Conservation (phyloP, 2,329 filamentous ascomycete genomes). For the Hymenoscyphus fraxineus region DNA sequence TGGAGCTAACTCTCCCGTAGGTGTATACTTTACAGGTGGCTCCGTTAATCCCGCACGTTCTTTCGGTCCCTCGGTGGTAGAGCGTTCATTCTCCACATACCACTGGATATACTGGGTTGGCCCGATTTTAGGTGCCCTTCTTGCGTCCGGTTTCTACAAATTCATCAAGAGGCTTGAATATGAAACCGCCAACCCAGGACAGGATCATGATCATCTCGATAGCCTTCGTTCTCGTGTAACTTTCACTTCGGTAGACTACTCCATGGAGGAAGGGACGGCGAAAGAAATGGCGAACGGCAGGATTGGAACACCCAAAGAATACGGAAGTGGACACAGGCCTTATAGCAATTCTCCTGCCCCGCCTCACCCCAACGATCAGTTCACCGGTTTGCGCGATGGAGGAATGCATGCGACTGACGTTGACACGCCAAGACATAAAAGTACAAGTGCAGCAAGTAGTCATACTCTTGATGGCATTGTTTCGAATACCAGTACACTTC, state of each 20-base stretch:
- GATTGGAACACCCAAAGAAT: constrained; percentile 15
- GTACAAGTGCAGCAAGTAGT: constrained; percentile 7
- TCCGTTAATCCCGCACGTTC: constrained; percentile 46
- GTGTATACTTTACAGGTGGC: constrained; percentile 48
- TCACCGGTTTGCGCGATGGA: constrained; percentile 12
- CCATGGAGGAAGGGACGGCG: constrained; percentile 12
- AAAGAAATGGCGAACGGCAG: background rate
- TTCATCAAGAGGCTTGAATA: constrained; percentile 50
- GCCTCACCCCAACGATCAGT: constrained; percentile 27
- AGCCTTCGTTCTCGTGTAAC: constrained; percentile 13
- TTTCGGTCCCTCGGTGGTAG: constrained; percentile 46
- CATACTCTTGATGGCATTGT: constrained; percentile 2
- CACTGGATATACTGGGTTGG: constrained; percentile 52
- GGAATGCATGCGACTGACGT: constrained; percentile 18
- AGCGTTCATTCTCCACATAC: constrained; percentile 39
- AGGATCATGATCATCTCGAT: constrained; percentile 22
- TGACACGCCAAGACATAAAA: background rate
- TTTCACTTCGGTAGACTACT: constrained; percentile 20
- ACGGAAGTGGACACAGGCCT: constrained; percentile 14
- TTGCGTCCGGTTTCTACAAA: constrained; percentile 48
- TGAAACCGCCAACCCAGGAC: constrained; percentile 41
- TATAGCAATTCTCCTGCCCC: constrained; percentile 21
- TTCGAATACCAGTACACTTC: background rate
- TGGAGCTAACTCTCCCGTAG: constrained; percentile 19
- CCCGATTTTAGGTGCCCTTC: constrained; percentile 45